Evolutionary conservation across 2,329 filamentous ascomycete species (phyloP).

Genomic region (Colletotrichum gloeosporioides): DNA sequence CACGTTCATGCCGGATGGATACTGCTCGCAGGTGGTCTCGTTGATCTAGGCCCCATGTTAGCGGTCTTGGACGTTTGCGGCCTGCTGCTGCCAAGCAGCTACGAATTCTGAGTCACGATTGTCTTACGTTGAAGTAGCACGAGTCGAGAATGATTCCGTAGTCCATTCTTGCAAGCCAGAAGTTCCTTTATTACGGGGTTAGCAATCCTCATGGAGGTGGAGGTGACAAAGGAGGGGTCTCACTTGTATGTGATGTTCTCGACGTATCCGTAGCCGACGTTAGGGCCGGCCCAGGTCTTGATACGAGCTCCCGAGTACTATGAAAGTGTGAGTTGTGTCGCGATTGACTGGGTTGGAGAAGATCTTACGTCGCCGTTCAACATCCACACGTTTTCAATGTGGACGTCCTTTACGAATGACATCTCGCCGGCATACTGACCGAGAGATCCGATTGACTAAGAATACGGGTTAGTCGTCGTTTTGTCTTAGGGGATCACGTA

Average conservation of each 20-base stretch:
- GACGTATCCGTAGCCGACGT: constrained; percentile 65
- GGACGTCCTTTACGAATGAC: constrained; percentile 61
- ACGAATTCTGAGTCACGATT: background rate
- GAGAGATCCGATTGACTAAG: constrained; percentile 60
- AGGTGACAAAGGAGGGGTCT: background rate
- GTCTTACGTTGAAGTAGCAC: constrained; percentile 56
- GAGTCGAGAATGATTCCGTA: constrained; percentile 63
- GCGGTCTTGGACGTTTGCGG: background rate
- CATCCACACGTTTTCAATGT: constrained; percentile 64
- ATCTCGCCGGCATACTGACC: constrained; percentile 61
- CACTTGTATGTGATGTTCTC: constrained; percentile 63
- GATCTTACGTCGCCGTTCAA: constrained; percentile 42
- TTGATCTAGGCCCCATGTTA: constrained; percentile 32
- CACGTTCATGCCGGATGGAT: constrained; percentile 63
- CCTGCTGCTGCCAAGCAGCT: background rate
- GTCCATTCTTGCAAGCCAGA: constrained; percentile 64
- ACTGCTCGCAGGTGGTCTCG: constrained; percentile 52
- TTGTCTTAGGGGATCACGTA: fast-evolving
- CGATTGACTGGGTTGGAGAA: too few species aligned
- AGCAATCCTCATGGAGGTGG: background rate
- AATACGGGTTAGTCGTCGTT: constrained; percentile 44
- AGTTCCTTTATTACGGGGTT: constrained; percentile 42
- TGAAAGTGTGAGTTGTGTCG: background rate
- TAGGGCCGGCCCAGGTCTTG: constrained; percentile 65
- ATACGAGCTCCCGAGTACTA: constrained; percentile 58